A percentile compares a stretch with the other conserved stretches of the same genome.
Evolutionary conservation across 176 grass and related monocot species (phyloP).

Genomic region (Musa acuminata): DNA sequence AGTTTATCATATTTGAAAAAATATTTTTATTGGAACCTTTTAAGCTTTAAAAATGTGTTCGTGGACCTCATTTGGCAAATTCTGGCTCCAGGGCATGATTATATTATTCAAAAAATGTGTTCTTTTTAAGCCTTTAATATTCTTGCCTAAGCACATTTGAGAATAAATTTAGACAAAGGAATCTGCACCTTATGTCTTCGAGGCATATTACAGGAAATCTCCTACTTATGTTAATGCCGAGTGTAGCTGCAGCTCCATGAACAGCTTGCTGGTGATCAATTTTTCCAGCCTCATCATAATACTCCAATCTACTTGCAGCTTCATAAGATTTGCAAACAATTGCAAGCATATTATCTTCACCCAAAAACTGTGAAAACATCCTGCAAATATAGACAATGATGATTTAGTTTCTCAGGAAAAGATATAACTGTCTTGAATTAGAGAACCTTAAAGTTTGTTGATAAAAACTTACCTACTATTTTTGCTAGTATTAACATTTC

Average conservation of each 20-base stretch:
- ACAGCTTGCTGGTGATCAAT: not conserved
- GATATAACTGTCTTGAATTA: not conserved
- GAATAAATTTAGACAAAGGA: not conserved
- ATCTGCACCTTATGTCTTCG: not conserved
- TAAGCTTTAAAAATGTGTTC: not conserved
- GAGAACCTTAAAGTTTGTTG: not conserved
- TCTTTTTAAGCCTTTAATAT: not conserved
- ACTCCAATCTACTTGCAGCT: not conserved
- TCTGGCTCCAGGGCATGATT: not conserved
- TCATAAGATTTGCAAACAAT: conserved; percentile 6
- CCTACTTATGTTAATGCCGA: not conserved
- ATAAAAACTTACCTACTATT: not conserved
- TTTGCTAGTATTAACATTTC: not conserved
- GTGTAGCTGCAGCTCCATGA: not conserved
- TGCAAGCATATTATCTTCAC: not conserved
- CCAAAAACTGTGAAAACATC: not conserved
- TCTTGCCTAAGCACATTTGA: not conserved
- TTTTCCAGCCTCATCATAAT: not conserved
- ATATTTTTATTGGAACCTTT: too few species aligned
- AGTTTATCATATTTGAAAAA: not conserved
- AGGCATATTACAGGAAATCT: conserved; percentile 1
- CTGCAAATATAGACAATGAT: not conserved
- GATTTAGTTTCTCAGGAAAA: not conserved
- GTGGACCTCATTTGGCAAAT: not conserved
- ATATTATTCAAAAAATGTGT: not conserved